Conservation (phyloP, 345 rosid species). For the Eucalyptus coolabah region DNA sequence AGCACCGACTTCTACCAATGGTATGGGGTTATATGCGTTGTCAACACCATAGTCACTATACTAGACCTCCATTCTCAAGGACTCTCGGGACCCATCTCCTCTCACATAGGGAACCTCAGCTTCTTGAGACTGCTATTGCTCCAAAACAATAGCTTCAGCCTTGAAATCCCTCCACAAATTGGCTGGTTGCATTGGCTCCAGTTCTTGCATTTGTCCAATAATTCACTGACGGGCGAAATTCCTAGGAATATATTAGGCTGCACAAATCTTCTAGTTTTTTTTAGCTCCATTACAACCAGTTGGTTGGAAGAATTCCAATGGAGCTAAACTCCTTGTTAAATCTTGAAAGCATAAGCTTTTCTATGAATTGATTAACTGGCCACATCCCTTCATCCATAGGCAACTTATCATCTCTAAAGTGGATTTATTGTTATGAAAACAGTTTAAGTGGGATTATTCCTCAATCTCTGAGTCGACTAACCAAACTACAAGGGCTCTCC, state of each 20-base stretch:
- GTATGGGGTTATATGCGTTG: no score
- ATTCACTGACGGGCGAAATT: no score
- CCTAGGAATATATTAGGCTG: no score
- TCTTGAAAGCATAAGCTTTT: accelerated
- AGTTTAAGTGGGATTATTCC: no score
- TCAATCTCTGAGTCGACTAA: no score
- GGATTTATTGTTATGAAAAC: accelerated
- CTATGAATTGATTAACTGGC: accelerated
- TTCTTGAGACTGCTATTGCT: accelerated
- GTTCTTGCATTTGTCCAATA: accelerated
- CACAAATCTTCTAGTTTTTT: accelerated
- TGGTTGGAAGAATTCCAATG: accelerated
- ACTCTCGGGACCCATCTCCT: no score
- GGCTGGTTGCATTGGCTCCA: accelerated
- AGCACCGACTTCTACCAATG: accelerated
- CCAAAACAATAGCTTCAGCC: no score
- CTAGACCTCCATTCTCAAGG: no score
- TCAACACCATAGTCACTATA: accelerated
- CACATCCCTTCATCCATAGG: no score
- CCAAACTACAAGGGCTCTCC: accelerated
- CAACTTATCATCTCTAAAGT: accelerated
- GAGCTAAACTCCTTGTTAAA: no score
- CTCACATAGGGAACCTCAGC: no score
- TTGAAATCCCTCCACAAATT: no score
- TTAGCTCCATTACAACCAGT: accelerated